These are phyloP conservation scores for Ophiobolus disseminans DNA, from an alignment of 2,329 filamentous ascomycete genomes.

Conservation along the genomic window DNA sequence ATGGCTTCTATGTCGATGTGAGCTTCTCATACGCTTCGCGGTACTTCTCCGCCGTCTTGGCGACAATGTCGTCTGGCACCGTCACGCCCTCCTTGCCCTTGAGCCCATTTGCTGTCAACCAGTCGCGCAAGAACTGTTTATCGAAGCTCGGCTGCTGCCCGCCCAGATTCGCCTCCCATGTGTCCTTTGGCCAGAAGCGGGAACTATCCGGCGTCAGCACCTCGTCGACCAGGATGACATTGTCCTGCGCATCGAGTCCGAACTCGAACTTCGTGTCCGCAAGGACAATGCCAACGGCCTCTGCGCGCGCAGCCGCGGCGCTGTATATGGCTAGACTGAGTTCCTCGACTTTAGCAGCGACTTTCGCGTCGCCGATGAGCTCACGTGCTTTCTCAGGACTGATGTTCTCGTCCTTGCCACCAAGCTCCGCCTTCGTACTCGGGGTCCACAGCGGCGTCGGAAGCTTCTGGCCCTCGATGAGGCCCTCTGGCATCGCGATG, in stretches of 20 bases:
- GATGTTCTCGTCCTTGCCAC: constrained; percentile 87
- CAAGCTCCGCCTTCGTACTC: constrained; percentile 82
- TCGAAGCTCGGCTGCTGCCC: constrained; percentile 83
- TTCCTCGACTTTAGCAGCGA: constrained; percentile 70
- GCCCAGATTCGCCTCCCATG: constrained; percentile 70
- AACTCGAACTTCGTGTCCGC: constrained; percentile 83
- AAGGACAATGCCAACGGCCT: constrained; percentile 73
- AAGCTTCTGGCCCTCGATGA: constrained; percentile 74
- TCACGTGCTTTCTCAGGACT: constrained; percentile 66
- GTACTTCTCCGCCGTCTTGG: constrained; percentile 75
- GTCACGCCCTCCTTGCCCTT: constrained; percentile 76
- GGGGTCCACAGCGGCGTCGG: constrained; percentile 77
- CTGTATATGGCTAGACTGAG: constrained; percentile 70
- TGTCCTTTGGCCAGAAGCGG: constrained; percentile 82
- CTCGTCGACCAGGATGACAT: constrained; percentile 81
- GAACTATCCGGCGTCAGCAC: constrained; percentile 79
- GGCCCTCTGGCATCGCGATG: constrained; percentile 69
- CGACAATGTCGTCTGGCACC: constrained; percentile 75
- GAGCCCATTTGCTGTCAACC: constrained; percentile 74
- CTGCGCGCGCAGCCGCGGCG: constrained; percentile 69
- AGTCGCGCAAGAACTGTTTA: constrained; percentile 79
- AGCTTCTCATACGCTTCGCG: constrained; percentile 75
- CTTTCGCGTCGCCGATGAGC: constrained; percentile 67
- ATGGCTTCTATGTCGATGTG: no score
- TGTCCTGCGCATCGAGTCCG: constrained; percentile 66